Evolutionary conservation across 345 rosid genomes (phyloP), one percentile per base, ranked within the genome.

Genomic region (Syzygium aqueum): DNA sequence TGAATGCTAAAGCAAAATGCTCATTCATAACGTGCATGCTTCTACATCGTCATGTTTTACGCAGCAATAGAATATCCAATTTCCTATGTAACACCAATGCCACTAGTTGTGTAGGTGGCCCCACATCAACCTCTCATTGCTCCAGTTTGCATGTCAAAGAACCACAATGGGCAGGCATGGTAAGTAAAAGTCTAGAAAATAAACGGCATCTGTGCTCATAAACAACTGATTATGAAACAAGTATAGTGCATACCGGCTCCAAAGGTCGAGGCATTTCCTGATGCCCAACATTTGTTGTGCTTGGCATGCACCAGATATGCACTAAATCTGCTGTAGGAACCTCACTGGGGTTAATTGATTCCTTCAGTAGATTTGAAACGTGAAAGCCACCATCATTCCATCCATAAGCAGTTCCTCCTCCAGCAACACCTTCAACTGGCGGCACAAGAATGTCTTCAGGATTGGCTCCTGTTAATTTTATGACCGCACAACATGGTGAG

Each of bases 351-450:
- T 96, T 93, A 13, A 92, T 89, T 43, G 93, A 93, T 57, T 91
- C 95, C 90, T 90, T 94, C 53, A 91, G 91, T 10, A 88, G 85
- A 73, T 85, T 90, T 51, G 94, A 89, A 87, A 85, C 77, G 25
- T 82, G 89, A 28, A 91, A 46, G 37, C 91, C 90, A 78, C 93
- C 95, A 85, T 96, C 99, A 86, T 88, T 93, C 96, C 98, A 97
- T 85, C 99, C 99, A 88, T 97, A 97, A 40, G 99, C 93, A 56
- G 99, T 97, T 37, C 99, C 99, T 90, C 99, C 99, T 59, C 99
- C 99, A 73, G 99, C 97, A 61, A 97, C 96, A n/a, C 99, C 99
- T 93, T 97, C 98, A 51, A 97, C 95, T 27, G 98, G 99, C 4
- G 95, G 97, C 59, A 92, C 93, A 88, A 30, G 88, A 43, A 56